phyloP scores from a whole-genome alignment of 345 rosid genomes.

The Clarkia xantiana region DNA sequence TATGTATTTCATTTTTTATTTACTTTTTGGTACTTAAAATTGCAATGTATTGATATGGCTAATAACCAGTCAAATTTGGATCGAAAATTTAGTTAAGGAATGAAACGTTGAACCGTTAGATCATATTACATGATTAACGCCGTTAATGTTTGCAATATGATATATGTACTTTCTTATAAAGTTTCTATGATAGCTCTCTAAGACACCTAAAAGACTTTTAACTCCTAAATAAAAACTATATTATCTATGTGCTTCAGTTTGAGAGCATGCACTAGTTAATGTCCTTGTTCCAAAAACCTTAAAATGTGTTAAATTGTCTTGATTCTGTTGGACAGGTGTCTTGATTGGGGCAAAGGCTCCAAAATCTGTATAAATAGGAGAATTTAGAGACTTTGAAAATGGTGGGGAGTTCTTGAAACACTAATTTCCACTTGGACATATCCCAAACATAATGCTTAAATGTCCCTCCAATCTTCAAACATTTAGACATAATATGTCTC shows the following conservation, averaged over 20 bases:
- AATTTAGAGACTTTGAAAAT: not conserved
- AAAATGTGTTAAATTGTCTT: constrained; percentile 15
- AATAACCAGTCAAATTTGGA: too few relatives aligned
- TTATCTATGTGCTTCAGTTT: not conserved
- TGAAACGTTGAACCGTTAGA: too few relatives aligned
- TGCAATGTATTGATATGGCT: too few relatives aligned
- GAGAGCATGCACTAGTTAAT: not conserved
- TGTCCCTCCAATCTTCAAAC: not conserved
- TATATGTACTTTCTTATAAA: constrained; percentile 1
- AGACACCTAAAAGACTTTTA: too few relatives aligned
- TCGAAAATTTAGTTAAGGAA: too few relatives aligned
- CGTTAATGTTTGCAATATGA: not conserved
- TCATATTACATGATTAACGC: too few relatives aligned
- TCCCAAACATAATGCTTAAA: constrained; percentile 4
- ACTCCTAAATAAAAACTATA: not conserved
- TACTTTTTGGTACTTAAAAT: too few relatives aligned
- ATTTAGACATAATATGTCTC: not conserved
- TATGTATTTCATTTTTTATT: too few relatives aligned
- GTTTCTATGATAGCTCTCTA: not conserved
- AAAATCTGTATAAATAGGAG: constrained; percentile 15
- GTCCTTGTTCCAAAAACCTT: not conserved
- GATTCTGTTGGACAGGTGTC: constrained; percentile 36
- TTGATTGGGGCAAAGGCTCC: constrained; percentile 47
- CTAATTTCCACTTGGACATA: not conserved
- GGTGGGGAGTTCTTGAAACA: not conserved